Evolutionary conservation across 1,284 basidiomycete genomes (phyloP), one percentile per base, ranked within the genome.

Genomic region (Ceratobasidium sp.): DNA sequence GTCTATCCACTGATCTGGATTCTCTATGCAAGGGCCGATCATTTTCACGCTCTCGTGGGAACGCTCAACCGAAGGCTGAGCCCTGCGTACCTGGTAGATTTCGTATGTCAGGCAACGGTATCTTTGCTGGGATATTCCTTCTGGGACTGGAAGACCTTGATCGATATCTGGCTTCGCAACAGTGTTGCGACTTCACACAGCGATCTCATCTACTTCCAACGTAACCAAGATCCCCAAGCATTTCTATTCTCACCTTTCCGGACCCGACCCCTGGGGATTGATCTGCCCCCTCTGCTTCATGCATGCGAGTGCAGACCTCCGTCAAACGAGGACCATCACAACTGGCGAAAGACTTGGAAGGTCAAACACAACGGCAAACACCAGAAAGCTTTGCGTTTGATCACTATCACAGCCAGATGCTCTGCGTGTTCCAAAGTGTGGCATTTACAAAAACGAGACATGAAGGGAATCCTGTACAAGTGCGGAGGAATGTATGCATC

Each of bases 231-330:
- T 3, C 44, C 62, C 6, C 5, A 12, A 2, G 5, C n/a, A 9
- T 51, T 46, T 30, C 7, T 51, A 0, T 64, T 64, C 30, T 64
- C 62, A 8, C 62, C 62, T 1, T 64, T 51, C 12, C 23, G 36
- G 25, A 36, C 9, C 7, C 62, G 46, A 21, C 62, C 62, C 2
- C 62, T 64, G 18, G 62, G 62, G 3, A 64, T 49, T 4, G 1
- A 12, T 12, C 21, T 64, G 16, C 62, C 62, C 9, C 46, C 23
- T 6, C 1, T 51, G 5, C 46, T 64, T 1, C 16, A 30, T 12
- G 16, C 33, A 4, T 64, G 62, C 21, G 23, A 5, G n/a, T 64
- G 62, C 38, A 21, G 30, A 23, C 62, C 33, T 7, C 4, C 18
- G 11, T 4, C 5, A 2, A 28, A 33, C 3, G 12, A 14, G 9